Evolutionary conservation across 306 rosid genomes (phyloP).

Genomic region (Castanopsis chinensis): DNA sequence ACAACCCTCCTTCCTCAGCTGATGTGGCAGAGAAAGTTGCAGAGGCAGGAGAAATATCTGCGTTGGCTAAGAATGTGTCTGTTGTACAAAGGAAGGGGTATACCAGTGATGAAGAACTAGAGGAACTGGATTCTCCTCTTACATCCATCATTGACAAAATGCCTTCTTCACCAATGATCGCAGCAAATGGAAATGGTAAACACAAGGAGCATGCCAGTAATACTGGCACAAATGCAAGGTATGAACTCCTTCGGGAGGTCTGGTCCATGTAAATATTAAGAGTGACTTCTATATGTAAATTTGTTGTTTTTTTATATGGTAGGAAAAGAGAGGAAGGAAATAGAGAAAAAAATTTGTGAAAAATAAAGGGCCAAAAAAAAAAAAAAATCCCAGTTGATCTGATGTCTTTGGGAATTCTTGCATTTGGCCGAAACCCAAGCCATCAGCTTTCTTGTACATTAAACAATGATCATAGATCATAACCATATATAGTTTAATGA

Average conservation of each 20-base stretch:
- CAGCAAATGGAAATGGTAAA: constrained; percentile 41
- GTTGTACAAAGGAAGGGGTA: constrained; percentile 77
- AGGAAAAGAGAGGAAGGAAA: constrained; percentile 13
- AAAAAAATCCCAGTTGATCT: not conserved
- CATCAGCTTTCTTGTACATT: constrained; percentile 29
- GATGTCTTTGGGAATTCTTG: constrained; percentile 15
- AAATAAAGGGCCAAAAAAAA: not conserved
- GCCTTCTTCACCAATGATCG: constrained; percentile 39
- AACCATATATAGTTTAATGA: constrained; percentile 11
- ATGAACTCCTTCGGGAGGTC: constrained; percentile 86
- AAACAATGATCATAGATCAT: constrained; percentile 13
- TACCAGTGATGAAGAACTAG: constrained; percentile 93
- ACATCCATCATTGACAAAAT: constrained; percentile 59
- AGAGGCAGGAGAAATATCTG: constrained; percentile 64
- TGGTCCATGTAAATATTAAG: constrained; percentile 58
- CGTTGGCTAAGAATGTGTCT: constrained; percentile 56
- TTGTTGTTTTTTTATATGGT: constrained; percentile 12
- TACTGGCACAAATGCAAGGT: constrained; percentile 56
- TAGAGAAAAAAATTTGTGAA: constrained; percentile 15
- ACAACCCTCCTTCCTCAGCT: constrained; percentile 56
- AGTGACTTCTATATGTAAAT: constrained; percentile 15
- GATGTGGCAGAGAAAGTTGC: constrained; percentile 77
- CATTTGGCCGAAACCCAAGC: constrained; percentile 11
- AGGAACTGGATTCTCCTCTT: constrained; percentile 82
- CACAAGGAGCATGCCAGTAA: constrained; percentile 31